Evolutionary conservation across 192 early-diverging fungal genomes (phyloP).

Genomic region (Coemansia brasiliensis): DNA sequence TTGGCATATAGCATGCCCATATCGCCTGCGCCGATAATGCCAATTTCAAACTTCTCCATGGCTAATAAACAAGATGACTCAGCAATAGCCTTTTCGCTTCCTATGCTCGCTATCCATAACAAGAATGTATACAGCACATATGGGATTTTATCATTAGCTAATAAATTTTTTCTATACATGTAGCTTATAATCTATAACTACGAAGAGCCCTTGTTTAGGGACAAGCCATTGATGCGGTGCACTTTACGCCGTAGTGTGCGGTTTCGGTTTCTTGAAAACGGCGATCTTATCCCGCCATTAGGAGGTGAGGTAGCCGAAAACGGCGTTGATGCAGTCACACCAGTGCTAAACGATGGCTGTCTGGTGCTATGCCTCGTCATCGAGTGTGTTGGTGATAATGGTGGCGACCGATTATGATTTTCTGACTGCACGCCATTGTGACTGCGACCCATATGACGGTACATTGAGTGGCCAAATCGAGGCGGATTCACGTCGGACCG

Average conservation of each 20-base stretch:
- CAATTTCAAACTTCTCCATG: constrained; percentile 60
- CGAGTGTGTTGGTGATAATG: constrained; percentile 17
- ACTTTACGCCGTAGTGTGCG: constrained; percentile 48
- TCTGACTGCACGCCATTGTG: constrained; percentile 12
- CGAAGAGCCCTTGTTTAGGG: constrained; percentile 3
- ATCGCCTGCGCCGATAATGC: constrained; percentile 93
- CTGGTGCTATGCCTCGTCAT: constrained; percentile 8
- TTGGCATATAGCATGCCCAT: constrained; percentile 92
- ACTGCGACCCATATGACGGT: constrained; percentile 3
- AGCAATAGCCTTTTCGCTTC: neutral
- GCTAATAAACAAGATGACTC: neutral
- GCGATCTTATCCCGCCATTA: constrained; percentile 36
- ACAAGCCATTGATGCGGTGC: constrained; percentile 29
- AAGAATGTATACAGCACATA: too few relatives aligned
- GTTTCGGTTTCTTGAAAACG: constrained; percentile 48
- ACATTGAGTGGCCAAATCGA: constrained; percentile 7
- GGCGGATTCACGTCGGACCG: constrained; percentile 57
- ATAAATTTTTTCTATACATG: neutral
- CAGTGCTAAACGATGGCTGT: constrained; percentile 23
- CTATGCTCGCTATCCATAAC: too few relatives aligned
- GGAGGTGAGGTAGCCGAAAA: constrained; percentile 38
- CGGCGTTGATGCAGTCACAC: constrained; percentile 9
- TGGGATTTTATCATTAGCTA: neutral
- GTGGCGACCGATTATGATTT: constrained; percentile 13
- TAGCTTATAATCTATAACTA: neutral